Evolutionary conservation across 306 rosid genomes (phyloP), one percentile per base, ranked within the genome.

Genomic region (Erythrophleum fordii): DNA sequence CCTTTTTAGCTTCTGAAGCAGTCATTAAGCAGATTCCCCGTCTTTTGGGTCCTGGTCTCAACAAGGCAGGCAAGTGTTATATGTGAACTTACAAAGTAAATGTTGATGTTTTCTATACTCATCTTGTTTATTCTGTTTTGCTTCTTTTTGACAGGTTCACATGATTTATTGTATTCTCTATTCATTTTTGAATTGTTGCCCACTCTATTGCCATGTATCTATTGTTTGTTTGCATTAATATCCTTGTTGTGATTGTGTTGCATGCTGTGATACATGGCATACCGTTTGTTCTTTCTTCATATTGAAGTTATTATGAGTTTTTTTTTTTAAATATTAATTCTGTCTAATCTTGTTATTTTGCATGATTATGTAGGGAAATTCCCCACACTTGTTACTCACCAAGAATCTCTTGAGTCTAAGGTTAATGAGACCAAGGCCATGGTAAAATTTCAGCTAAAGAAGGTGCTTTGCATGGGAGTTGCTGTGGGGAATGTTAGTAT

Each of bases 21-120:
- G 91, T 88, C 3, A 91, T 91, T 58, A 91, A 88, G 88, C 91
- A 88, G 81, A 90, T 90, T 59, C 94, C 94, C 28, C 94, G 92
- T 79, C 92, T 90, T 81, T 81, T 90, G 70, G 92, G 92, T 39
- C 94, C 92, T 59, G 92, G 94, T 79, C 94, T 90, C 77, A 90
- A 90, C 87, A 88, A 90, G 82, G 94, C 94, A 68, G 92, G 92
- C 87, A 52, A 71, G 91, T 86, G 20, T 67, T n/a, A 34, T 17
- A 10, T 64, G 5, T 25, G n/a, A 68, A 22, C 18, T 5, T 20
- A 20, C 3, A 42, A 41, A 42, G 12, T 45, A 13, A 45, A 2
- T 45, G 51, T 2, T 41, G 16, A 13, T 45, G 17, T 2, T 45
- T 45, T 11, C 0, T 11, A 45, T 60, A 25, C 14, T 13, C 23